Base-by-base conservation (phyloP, 345 rosid species). In the Ailanthus altissimus region DNA sequence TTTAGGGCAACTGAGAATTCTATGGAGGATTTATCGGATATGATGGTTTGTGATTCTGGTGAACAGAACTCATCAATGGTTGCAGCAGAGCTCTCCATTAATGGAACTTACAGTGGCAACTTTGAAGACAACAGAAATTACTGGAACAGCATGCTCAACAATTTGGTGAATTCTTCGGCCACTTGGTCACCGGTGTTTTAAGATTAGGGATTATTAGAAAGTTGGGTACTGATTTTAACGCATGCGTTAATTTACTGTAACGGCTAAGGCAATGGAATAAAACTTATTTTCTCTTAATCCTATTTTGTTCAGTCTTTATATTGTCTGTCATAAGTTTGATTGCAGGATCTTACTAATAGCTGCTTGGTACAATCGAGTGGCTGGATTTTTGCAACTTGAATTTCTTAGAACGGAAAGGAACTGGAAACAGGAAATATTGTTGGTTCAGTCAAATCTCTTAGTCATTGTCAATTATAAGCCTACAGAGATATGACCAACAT, bases 61-160 rank as follows among this genome's bases (percentile, higher is more conserved):
- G 75, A 58, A 14, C 80, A 23, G 49, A 64, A 40, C 10, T 45
- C 64, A 6, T 74, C 72, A 20, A 23, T 67, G 67, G 45, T 45
- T 13, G 23, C 73, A 4, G 77, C 18, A 3, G 84, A 70, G 9
- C 63, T 64, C 67, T 63, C 36, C n/a, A 67, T 49, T 8, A 79
- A 59, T 4, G 6, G 18, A n/a, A 58, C 50, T 67, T 67, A 57
- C 40, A 73, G 25, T 6, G 80, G 79, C 21, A 65, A 40, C 47
- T 60, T 72, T 4, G 89, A 84, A 26, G 89, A 86, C 20, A 63
- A 68, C 79, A 81, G 73, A 65, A 69, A 69, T 38, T 83, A 83
- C 20, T 87, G 90, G 90, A 76, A 81, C 42, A 70, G 73, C 63
- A 50, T 87, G 36, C 81, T 87, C 21, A 67, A 81, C 65, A 32